Conservation (phyloP, 768 basidiomycete genomes). For the Lactarius psammicola region DNA sequence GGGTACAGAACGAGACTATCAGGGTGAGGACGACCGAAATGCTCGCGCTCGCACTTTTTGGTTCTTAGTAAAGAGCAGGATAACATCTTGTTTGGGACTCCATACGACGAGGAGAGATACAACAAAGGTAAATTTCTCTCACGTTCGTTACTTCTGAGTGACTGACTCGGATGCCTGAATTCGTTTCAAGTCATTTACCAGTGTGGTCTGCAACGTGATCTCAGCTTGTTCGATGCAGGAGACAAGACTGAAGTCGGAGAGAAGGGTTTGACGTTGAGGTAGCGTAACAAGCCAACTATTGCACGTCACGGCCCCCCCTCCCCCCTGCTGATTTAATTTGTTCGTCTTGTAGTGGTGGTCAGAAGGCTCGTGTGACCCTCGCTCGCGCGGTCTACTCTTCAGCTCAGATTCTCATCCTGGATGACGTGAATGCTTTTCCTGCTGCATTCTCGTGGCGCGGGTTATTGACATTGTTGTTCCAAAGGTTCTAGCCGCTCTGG, state of each 20-base stretch:
- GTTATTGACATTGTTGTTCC: neutral
- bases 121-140: constrained; percentile 34
- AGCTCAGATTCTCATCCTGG: constrained; percentile 64
- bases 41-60: neutral
- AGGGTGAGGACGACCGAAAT: constrained; percentile 37
- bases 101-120: constrained; percentile 47
- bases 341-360: constrained; percentile 44
- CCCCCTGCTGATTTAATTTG: neutral
- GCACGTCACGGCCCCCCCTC: neutral
- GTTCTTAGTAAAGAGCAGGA: constrained; percentile 34
- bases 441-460: neutral
- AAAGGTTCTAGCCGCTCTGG: constrained; percentile 48
- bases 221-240: constrained; percentile 48
- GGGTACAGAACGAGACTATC: constrained; percentile 82
- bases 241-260: constrained; percentile 58
- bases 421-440: constrained; percentile 50
- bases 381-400: constrained; percentile 59
- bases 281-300: neutral
- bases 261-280: constrained; percentile 49
- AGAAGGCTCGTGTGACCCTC: constrained; percentile 57
- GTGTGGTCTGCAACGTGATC: constrained; percentile 38
- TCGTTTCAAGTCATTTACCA: constrained; percentile 28
- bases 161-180: neutral
- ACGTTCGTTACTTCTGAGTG: neutral
- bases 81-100: constrained; percentile 51